Base-by-base conservation (phyloP, 768 basidiomycete genomes). In the Amyloporia xantha region DNA sequence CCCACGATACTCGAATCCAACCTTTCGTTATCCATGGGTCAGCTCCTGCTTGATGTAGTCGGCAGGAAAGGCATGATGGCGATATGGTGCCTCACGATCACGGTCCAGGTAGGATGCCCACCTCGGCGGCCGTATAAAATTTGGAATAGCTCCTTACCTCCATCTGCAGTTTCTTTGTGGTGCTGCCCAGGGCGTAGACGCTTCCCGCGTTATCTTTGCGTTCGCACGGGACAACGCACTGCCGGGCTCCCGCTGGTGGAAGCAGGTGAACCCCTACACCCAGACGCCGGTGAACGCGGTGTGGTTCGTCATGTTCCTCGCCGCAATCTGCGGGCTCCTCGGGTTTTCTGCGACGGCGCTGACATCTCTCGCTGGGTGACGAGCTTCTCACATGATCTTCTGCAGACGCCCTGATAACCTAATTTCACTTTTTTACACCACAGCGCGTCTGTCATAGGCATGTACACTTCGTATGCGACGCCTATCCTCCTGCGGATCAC, bases 201-300 rank as follows among this genome's bases (percentile, higher is more conserved):
- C 84, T 3, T 86, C 84, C 30, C 79, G 84, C 12, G 84, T 85
- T 3, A 73, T 85, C 36, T 86, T 85, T 54, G 84, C 84, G 1
- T 86, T 86, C 58, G 82, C 84, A 5, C 68, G 84, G 33, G 84
- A 86, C 54, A 78, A 83, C 48, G 84, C 84, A 2, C 71, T 86
- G 9, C 84, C 84, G 5, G 82, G 84, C 2, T 86, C 84, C 17
- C 73, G 71, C 13, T 81, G 71, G 71, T 84, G 81, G 83, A 83
- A 82, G 54, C 68, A 62, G 49, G 72, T 86, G 43, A 83, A 82
- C 49, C 59, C 44, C 3, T 58, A 60, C 53, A 84, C 84, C 0
- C 81, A 79, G 59, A 86, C 85, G 2, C 84, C 84, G 0, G 82
- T 85, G 11, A 81, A 86, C 52, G 84, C 84, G 4, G 84, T 84